Evolutionary conservation across 73 alveolate species (phyloP).

Genomic region (Paramecium bursaria): DNA sequence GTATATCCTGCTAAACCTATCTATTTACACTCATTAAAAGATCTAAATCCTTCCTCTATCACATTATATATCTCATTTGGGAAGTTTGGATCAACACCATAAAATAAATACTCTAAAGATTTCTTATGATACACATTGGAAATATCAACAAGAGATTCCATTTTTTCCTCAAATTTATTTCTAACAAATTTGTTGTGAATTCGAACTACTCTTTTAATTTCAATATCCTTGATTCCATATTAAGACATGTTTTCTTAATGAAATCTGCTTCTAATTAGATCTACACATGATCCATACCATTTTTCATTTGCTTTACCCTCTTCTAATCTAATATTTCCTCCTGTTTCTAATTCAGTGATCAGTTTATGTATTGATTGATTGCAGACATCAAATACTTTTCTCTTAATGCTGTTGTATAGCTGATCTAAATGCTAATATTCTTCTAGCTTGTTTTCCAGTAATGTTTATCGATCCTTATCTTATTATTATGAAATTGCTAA

Average conservation of each 20-base stretch:
- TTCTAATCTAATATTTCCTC: slow-evolving; percentile 86
- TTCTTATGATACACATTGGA: slow-evolving; percentile 76
- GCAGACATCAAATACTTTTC: slow-evolving; percentile 60
- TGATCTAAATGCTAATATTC: slow-evolving; percentile 48
- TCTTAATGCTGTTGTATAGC: slow-evolving; percentile 39
- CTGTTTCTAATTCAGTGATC: slow-evolving; percentile 88
- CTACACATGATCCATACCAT: slow-evolving; percentile 78
- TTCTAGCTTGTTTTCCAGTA: slow-evolving; percentile 61
- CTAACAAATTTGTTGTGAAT: slow-evolving; percentile 81
- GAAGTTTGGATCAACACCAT: slow-evolving; percentile 81
- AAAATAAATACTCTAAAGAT: slow-evolving; percentile 84
- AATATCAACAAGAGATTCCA: slow-evolving; percentile 81
- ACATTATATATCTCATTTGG: slow-evolving; percentile 82
- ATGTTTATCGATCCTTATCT: slow-evolving; percentile 45
- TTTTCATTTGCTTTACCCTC: slow-evolving; percentile 79
- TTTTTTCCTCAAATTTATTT: slow-evolving; percentile 80
- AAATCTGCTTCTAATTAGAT: slow-evolving; percentile 70
- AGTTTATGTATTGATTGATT: slow-evolving; percentile 66
- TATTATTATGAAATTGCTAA: slow-evolving; percentile 18
- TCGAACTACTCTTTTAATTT: slow-evolving; percentile 76
- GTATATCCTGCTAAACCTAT: slow-evolving; percentile 76
- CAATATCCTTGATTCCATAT: slow-evolving; percentile 65
- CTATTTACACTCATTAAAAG: slow-evolving; percentile 75
- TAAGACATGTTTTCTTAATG: slow-evolving; percentile 64
- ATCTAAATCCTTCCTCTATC: slow-evolving; percentile 87